Evolutionary conservation across 2,329 filamentous ascomycete species (phyloP).

Genomic region (Cladosporium sp.): DNA sequence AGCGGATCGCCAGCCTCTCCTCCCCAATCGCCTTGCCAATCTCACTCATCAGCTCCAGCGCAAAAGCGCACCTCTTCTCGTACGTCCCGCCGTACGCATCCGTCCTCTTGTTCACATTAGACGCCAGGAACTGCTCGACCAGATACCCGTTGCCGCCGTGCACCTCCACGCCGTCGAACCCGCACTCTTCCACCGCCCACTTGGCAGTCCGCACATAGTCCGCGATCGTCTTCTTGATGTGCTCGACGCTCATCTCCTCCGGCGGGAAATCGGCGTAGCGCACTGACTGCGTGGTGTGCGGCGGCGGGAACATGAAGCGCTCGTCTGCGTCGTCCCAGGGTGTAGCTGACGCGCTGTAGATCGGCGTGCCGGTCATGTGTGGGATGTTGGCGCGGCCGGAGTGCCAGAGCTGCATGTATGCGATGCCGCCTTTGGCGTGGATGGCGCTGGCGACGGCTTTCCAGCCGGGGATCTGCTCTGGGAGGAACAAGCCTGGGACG

Average conservation of each 20-base stretch:
- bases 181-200: conserved; percentile 52
- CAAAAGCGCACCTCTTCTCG: conserved; percentile 56
- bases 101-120: conserved; percentile 51
- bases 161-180: conserved; percentile 56
- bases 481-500: conserved; percentile 33
- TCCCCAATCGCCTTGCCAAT: conserved; percentile 48
- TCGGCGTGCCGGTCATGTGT: conserved; percentile 22
- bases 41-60: conserved; percentile 53
- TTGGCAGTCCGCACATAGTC: conserved; percentile 49
- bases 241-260: conserved; percentile 19
- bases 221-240: conserved; percentile 45
- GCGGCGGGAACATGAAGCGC: conserved; percentile 31
- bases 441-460: conserved; percentile 53
- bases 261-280: conserved; percentile 31
- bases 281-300: conserved; percentile 31
- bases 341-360: conserved; percentile 38
- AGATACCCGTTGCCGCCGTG: conserved; percentile 55
- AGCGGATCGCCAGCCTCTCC: conserved; percentile 50
- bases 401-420: conserved; percentile 49
- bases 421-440: conserved; percentile 53
- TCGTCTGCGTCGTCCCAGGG: conserved; percentile 31
- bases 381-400: conserved; percentile 50
- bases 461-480: conserved; percentile 50
- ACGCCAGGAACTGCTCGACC: conserved; percentile 54
- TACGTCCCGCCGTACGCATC: conserved; percentile 54